These are phyloP conservation scores for Zymoseptoria tritici DNA, from an alignment of 2,329 filamentous ascomycete species.

Conservation along the genomic window DNA sequence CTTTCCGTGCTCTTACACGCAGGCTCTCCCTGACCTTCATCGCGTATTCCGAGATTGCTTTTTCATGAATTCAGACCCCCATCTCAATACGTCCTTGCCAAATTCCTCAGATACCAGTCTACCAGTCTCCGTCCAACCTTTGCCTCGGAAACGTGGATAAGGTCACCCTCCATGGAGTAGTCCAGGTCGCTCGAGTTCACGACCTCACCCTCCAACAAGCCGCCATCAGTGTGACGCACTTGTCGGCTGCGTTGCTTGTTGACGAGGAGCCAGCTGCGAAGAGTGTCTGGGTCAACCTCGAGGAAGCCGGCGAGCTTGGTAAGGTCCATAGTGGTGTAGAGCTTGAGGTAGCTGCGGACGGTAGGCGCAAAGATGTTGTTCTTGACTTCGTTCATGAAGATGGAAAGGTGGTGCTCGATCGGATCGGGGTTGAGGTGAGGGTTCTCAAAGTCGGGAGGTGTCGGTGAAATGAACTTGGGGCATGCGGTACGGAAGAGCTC, in stretches of 20 bases:
- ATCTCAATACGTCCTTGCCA: conserved; percentile 81
- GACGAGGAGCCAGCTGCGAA: conserved; percentile 86
- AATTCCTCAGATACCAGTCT: conserved; percentile 97
- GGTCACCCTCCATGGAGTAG: conserved; percentile 91
- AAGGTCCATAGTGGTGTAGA: conserved; percentile 99
- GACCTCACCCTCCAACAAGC: conserved; percentile 82
- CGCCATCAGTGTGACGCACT: conserved; percentile 85
- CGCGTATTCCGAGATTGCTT: background rate
- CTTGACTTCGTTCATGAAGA: conserved; percentile 99
- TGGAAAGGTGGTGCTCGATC: conserved; percentile 88
- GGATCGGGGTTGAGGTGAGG: conserved; percentile 93
- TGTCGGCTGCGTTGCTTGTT: conserved; percentile 99
- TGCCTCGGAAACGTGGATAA: conserved; percentile 97
- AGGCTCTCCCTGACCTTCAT: background rate
- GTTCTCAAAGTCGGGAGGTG: conserved; percentile 95
- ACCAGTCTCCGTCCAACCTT: conserved; percentile 96
- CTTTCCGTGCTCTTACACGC: conserved; percentile 1
- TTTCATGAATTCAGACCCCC: background rate
- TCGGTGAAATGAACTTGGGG: conserved; percentile 98
- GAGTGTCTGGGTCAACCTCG: conserved; percentile 91
- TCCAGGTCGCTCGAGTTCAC: conserved; percentile 93
- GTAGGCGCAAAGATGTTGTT: conserved; percentile 98
- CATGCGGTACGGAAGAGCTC: conserved; percentile 96
- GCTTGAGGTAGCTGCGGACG: conserved; percentile 95
- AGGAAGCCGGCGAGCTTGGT: conserved; percentile 97